These are phyloP conservation scores for Nematodospora anomalae DNA, from an alignment of 1,139 yeast species.

Conservation along the genomic window DNA sequence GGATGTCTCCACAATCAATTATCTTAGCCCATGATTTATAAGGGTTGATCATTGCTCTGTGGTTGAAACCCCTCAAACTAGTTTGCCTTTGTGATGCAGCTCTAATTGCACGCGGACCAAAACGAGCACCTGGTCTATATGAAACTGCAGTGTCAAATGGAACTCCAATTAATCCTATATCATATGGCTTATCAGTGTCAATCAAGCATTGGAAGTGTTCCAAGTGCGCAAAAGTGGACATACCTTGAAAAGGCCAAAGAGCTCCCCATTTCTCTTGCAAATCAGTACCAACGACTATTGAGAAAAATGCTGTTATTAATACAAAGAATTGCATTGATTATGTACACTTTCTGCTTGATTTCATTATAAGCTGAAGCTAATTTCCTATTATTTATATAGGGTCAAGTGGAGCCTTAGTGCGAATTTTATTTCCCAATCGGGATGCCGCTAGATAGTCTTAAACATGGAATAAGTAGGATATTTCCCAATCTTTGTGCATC, in stretches of 20 bases:
- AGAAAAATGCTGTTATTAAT: slow-evolving; percentile 3
- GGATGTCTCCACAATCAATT: slow-evolving; percentile 80
- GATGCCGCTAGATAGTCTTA: slow-evolving; percentile 2
- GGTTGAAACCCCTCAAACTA: slow-evolving; percentile 64
- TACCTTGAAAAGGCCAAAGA: slow-evolving; percentile 69
- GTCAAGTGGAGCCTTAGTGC: too few species aligned
- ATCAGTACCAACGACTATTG: slow-evolving; percentile 21
- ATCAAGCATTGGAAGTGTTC: slow-evolving; percentile 58
- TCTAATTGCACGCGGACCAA: slow-evolving; percentile 77
- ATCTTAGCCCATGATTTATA: slow-evolving; percentile 66
- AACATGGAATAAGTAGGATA: too few species aligned
- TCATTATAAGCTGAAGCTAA: too few species aligned
- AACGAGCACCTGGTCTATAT: slow-evolving; percentile 74
- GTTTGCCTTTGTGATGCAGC: slow-evolving; percentile 74
- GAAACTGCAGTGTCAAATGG: slow-evolving; percentile 80
- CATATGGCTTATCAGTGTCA: slow-evolving; percentile 48
- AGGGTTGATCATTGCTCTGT: slow-evolving; percentile 64
- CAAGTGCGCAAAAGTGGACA: slow-evolving; percentile 73
- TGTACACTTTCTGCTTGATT: too few species aligned
- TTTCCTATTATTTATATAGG: too few species aligned
- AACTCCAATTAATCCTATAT: slow-evolving; percentile 69
- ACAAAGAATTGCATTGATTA: slow-evolving; percentile 1
- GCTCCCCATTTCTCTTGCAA: slow-evolving; percentile 60
- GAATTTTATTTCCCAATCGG: slow-evolving; percentile 11
- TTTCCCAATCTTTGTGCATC: too few species aligned